Conservation (phyloP, 202 grass and related monocot species). For the Musa balbisiana region DNA sequence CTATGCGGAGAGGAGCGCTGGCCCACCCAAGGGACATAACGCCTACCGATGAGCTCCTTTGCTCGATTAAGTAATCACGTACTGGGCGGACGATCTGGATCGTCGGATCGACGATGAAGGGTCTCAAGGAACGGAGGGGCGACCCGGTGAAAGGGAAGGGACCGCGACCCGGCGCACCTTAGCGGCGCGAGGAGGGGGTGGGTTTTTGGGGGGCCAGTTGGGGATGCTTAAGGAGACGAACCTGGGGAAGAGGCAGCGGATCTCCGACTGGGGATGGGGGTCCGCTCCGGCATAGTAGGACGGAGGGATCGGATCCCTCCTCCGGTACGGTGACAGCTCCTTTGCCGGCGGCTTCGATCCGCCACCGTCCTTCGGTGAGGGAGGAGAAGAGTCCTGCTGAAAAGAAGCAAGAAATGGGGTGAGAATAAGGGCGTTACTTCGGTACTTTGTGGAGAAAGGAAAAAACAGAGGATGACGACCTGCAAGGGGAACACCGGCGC, state of each 20-base stretch:
- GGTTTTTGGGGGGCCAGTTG: background rate
- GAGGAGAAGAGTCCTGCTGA: slow-evolving; percentile 21
- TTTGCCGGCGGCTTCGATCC: background rate
- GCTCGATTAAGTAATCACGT: background rate
- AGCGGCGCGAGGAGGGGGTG: background rate
- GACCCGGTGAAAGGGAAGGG: background rate
- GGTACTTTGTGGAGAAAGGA: background rate
- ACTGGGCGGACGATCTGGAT: slow-evolving; percentile 8
- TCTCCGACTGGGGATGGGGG: slow-evolving; percentile 22
- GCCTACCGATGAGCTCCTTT: slow-evolving; percentile 17
- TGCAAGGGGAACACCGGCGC: slow-evolving; percentile 8
- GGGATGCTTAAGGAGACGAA: background rate
- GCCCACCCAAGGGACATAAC: background rate
- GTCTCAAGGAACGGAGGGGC: too few relatives aligned
- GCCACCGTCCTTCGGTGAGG: slow-evolving; percentile 19
- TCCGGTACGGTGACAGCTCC: slow-evolving; percentile 33
- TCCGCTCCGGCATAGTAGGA: background rate
- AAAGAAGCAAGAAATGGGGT: background rate
- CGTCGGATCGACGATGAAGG: slow-evolving; percentile 10
- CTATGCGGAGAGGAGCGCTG: background rate
- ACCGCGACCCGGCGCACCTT: slow-evolving; percentile 1
- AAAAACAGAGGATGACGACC: background rate
- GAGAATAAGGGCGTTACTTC: background rate
- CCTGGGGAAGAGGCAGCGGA: slow-evolving; percentile 20
- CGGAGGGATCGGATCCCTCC: slow-evolving; percentile 28